A percentile compares a stretch with the other conserved stretches of the same genome.
Evolutionary conservation across 768 basidiomycete species (phyloP).

Genomic region (Russula abietina): DNA sequence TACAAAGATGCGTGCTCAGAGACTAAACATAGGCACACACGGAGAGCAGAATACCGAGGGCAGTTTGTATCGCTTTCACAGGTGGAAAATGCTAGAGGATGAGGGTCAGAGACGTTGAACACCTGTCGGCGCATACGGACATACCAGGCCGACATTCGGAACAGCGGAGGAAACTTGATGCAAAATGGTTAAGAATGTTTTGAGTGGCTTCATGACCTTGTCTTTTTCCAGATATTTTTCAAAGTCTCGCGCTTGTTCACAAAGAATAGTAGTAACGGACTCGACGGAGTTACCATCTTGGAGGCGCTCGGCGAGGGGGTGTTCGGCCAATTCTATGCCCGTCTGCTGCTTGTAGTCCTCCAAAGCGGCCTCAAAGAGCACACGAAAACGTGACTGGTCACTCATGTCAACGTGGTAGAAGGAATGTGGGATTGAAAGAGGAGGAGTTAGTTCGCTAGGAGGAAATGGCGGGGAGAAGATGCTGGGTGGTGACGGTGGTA

Average conservation of each 20-base stretch:
- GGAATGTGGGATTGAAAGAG: too few species aligned
- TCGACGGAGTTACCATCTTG: not conserved
- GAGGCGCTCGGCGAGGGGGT: not conserved
- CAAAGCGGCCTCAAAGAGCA: not conserved
- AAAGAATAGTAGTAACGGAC: not conserved
- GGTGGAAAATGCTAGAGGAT: not conserved
- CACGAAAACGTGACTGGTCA: not conserved
- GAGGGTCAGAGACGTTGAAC: not conserved
- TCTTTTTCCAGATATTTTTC: not conserved
- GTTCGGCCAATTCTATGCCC: not conserved
- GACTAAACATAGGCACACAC: not conserved
- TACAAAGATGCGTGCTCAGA: not conserved
- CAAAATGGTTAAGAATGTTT: not conserved
- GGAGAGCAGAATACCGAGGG: too few species aligned
- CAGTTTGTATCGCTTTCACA: not conserved
- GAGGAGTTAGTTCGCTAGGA: too few species aligned
- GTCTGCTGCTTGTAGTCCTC: not conserved
- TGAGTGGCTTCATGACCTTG: not conserved
- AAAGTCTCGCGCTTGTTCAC: not conserved
- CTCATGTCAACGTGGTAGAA: not conserved
- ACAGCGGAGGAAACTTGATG: not conserved
- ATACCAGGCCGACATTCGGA: not conserved
- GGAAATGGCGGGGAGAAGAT: too few species aligned
- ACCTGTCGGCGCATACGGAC: not conserved
- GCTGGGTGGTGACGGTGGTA: too few species aligned